Evolutionary conservation across 1,284 basidiomycete species (phyloP), one percentile per base, ranked within the genome.

Genomic region (Inonotus obliquus): DNA sequence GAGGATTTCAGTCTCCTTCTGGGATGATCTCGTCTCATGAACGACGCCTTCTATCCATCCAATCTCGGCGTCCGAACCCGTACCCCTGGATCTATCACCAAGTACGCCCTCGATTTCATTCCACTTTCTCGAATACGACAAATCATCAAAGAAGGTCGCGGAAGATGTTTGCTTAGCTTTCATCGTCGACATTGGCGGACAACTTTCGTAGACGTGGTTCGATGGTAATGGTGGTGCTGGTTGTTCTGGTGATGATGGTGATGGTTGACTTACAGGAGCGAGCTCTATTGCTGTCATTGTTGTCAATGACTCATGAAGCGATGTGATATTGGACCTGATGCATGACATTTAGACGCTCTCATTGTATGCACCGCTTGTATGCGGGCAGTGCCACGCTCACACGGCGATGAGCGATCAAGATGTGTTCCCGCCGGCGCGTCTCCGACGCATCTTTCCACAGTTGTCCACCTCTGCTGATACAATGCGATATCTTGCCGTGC

Each of bases 1-100:
- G 6, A 57, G 32, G 39, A 57, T 44, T n/a, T 57, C 55, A 29
- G 45, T 32, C 55, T 57, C 55, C 45, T 57, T 57, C 45, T 57
- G 55, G 1, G 55, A 47, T 6, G 29, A 10, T 7, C 29, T 39
- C 21, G 45, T 57, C 41, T 57, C 55, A n/a, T 57, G 55, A 10
- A 57, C 41, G n/a, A 27, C 23, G 4, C 55, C 55, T 25, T 57
- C 55, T n/a, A 57, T 47, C 55, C 55, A 57, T 7, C 55, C 55
- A 57, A 44, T 35, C 35, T 57, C 55, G 32, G 51, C 5, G 10
- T 52, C 51, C 1, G 27, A n/a, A 41, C 23, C 54, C 14, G n/a
- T 17, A 23, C 19, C 23, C 13, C 27, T 23, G 25, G 14, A 5
- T 17, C n/a, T n/a, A 14, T 9, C 5, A 47, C 41, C 55, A 27